phyloP scores from a whole-genome alignment of 139 green algal genomes.

The Micractinium conductrix region DNA sequence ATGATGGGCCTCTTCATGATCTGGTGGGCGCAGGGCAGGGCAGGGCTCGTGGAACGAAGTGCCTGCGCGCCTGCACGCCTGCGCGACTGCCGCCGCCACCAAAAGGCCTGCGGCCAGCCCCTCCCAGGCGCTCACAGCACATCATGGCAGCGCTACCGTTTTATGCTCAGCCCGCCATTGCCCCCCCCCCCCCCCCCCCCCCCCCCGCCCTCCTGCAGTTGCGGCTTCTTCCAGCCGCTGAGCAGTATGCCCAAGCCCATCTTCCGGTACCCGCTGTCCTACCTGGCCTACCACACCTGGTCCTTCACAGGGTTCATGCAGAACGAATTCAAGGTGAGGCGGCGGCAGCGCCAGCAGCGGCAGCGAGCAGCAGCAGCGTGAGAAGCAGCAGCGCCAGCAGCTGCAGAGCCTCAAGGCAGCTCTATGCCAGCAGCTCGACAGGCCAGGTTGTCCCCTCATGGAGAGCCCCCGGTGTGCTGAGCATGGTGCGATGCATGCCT shows the following conservation, averaged over 20 bases:
- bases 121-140: no score
- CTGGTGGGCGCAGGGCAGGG: no score
- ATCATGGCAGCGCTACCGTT: no score
- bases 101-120: no score
- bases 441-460: background rate
- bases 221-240: constrained; percentile 72
- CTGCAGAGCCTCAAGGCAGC: background rate
- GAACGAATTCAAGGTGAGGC: constrained; percentile 37
- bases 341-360: background rate
- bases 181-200: background rate
- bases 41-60: no score
- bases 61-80: no score
- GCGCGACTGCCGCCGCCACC: no score
- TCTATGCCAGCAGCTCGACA: background rate
- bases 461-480: background rate
- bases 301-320: constrained; percentile 71
- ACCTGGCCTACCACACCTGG: constrained; percentile 75
- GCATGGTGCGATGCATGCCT: background rate
- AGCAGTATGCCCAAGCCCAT: constrained; percentile 55
- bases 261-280: constrained; percentile 73
- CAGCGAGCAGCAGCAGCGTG: no score
- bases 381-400: background rate
- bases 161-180: background rate
- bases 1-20: constrained; percentile 76
- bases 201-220: background rate